Evolutionary conservation across 2,329 filamentous ascomycete genomes (phyloP), one percentile per base, ranked within the genome.

Genomic region (Canariomyces notabilis): DNA sequence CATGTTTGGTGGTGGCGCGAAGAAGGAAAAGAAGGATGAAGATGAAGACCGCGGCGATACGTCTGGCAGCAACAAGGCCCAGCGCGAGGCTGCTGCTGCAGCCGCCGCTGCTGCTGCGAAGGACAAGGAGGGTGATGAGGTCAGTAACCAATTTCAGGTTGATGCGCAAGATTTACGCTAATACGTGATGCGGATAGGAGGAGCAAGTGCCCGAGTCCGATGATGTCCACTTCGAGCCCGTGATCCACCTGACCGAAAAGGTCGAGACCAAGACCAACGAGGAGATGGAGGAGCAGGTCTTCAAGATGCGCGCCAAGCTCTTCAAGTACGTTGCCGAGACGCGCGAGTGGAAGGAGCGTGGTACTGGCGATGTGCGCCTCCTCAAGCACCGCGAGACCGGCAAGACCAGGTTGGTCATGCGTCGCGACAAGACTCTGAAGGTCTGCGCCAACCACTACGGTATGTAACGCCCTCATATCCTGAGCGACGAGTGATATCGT

Each of bases 401-500:
- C 72, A 97, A 97, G 85, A 95, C 90, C 49, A 83, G 93, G 61
- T 77, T 98, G 62, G 93, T 98, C 60, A 98, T 98, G 93, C 87
- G 93, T 69, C 82, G 93, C 67, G 93, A 98, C 78, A 97, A 97
- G 88, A 98, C 93, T 52, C 83, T 97, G 75, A 98, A 98, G 81
- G 93, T 98, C 72, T 98, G 93, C 84, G 93, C 93, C 67, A 98
- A 98, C 79, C 93, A 98, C 80, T 98, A 98, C 74, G 85, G 90
- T 95, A 83, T 63, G 86, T 74, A 21, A 11, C 16, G 7, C 43
- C 62, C 50, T 8, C 14, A 8, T 38, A 22, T 22, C 36, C 36
- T 1, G 12, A 11, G 6, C 14, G 16, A 6, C 18, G 22, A 6
- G 7, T 18, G 7, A 15, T 2, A 37, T 35, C 50, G 37, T 42